Conservation (phyloP, 345 rosid species). For the Ricinus communis region DNA sequence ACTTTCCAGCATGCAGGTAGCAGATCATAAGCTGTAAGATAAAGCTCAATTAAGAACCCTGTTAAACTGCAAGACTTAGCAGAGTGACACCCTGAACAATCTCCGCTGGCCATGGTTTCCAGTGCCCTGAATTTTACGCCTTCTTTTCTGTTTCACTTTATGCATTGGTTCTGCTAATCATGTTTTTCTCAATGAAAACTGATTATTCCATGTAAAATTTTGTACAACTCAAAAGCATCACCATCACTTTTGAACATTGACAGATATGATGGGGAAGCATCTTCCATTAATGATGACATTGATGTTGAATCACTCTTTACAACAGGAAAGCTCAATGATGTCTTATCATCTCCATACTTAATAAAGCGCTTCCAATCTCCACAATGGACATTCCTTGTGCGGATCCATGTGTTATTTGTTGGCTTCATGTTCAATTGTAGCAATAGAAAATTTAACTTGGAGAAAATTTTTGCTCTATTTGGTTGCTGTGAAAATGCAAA, state of each 20-base stretch:
- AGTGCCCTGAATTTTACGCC: conserved; percentile 23
- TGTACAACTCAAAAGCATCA: conserved; percentile 77
- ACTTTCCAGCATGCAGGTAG: conserved; percentile 90
- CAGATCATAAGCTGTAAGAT: background rate
- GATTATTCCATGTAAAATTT: conserved; percentile 65
- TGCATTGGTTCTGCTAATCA: conserved; percentile 60
- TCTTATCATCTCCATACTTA: conserved; percentile 56
- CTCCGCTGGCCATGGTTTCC: conserved; percentile 54
- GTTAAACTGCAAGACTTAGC: background rate
- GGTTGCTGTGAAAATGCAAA: conserved; percentile 13
- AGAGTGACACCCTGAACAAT: background rate
- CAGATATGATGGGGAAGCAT: conserved; percentile 70
- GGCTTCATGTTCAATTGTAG: conserved; percentile 56
- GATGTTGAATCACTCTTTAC: conserved; percentile 48
- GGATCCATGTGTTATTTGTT: conserved; percentile 69
- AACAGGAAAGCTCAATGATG: conserved; percentile 38
- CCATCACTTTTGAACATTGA: conserved; percentile 68
- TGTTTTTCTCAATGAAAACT: conserved; percentile 82
- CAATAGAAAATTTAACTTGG: conserved; percentile 19
- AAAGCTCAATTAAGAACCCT: too few relatives aligned
- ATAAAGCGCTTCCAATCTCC: conserved; percentile 91
- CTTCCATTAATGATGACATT: conserved; percentile 41
- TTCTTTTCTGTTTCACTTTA: too few relatives aligned
- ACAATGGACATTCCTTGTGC: conserved; percentile 84
- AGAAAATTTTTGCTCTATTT: conserved; percentile 13